Conservation (phyloP, 2,329 filamentous ascomycete genomes). For the Acrocalymma vagum region DNA sequence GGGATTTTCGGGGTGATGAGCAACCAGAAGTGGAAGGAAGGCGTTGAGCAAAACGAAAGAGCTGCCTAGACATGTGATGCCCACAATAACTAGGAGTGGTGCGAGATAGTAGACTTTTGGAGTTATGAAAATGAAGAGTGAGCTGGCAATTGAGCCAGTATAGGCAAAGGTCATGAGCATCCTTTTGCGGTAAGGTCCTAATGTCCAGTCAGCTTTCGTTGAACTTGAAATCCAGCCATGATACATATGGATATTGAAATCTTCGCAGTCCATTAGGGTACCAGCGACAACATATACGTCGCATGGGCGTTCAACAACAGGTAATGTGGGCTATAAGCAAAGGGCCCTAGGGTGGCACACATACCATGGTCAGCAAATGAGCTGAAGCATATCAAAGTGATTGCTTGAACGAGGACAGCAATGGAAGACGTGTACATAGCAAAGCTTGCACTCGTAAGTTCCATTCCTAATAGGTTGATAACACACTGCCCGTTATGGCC, state of each 20-base stretch:
- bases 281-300: too few species aligned
- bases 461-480: conserved; percentile 76
- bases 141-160: conserved; percentile 77
- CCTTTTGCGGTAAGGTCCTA: conserved; percentile 76
- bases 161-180: conserved; percentile 83
- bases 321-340: neutral
- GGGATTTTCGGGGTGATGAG: conserved; percentile 71
- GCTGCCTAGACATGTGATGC: conserved; percentile 91
- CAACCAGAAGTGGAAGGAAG: conserved; percentile 85
- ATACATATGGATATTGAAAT: too few species aligned
- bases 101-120: conserved; percentile 81
- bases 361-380: conserved; percentile 91
- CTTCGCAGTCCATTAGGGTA: too few species aligned
- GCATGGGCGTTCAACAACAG: neutral
- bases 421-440: conserved; percentile 95
- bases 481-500: conserved; percentile 70
- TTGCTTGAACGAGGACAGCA: conserved; percentile 83
- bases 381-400: conserved; percentile 92
- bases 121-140: conserved; percentile 80
- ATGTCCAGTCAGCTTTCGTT: conserved; percentile 1
- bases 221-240: neutral
- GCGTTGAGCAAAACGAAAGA: conserved; percentile 96
- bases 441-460: conserved; percentile 91
- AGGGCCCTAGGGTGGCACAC: conserved; percentile 7
- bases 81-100: conserved; percentile 80